Conservation (phyloP, 768 basidiomycete species). For the Arthromyces matolae region DNA sequence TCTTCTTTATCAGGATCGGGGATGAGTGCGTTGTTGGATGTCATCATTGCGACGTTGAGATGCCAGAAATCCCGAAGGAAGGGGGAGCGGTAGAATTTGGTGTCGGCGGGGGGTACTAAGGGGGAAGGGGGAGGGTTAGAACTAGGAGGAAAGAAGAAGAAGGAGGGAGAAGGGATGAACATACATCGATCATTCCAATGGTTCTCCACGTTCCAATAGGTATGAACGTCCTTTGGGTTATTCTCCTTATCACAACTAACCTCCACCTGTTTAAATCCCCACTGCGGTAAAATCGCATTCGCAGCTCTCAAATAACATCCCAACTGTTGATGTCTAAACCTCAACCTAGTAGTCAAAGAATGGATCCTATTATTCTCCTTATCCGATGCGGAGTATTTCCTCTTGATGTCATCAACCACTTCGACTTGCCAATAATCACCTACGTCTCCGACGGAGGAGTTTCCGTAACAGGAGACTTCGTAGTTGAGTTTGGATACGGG, state of each 20-base stretch:
- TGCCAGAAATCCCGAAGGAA: slow-evolving; percentile 99
- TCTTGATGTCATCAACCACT: slow-evolving; percentile 84
- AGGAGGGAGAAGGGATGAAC: slow-evolving; percentile 30
- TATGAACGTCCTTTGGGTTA: slow-evolving; percentile 73
- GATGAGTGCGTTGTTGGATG: slow-evolving; percentile 95
- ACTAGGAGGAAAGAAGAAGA: neutral
- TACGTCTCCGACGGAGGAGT: slow-evolving; percentile 79
- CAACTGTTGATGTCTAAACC: slow-evolving; percentile 72
- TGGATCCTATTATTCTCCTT: slow-evolving; percentile 71
- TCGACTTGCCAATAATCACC: slow-evolving; percentile 93
- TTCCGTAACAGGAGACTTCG: slow-evolving; percentile 95
- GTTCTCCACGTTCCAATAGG: slow-evolving; percentile 97
- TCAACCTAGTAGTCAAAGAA: slow-evolving; percentile 84
- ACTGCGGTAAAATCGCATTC: slow-evolving; percentile 87
- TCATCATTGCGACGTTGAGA: slow-evolving; percentile 99
- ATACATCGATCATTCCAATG: slow-evolving; percentile 93
- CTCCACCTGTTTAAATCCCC: slow-evolving; percentile 99
- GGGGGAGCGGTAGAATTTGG: slow-evolving; percentile 82
- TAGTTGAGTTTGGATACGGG: slow-evolving; percentile 86
- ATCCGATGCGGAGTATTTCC: no score
- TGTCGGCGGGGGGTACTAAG: slow-evolving; percentile 77
- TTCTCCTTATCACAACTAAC: slow-evolving; percentile 92
- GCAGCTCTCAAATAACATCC: slow-evolving; percentile 91
- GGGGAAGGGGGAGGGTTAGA: no score
- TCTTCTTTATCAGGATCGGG: slow-evolving; percentile 99